Conservation (phyloP, 768 basidiomycete genomes). For the Suillus americanus region DNA sequence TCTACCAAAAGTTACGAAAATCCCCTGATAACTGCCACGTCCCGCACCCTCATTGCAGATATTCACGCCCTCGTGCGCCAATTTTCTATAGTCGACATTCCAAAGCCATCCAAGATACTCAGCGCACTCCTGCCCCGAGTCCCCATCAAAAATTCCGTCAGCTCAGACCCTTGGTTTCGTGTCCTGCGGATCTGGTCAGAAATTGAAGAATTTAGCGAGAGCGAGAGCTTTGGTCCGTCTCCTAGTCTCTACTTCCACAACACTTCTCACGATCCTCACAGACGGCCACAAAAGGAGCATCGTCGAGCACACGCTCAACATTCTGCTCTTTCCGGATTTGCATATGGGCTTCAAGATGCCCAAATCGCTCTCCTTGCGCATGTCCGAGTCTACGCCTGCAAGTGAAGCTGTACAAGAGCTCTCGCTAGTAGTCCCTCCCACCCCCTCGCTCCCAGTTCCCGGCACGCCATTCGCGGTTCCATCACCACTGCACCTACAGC, state of each 20-base stretch:
- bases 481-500: constrained; percentile 64
- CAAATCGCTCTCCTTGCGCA: constrained; percentile 37
- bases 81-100: constrained; percentile 61
- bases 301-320: constrained; percentile 36
- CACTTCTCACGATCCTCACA: constrained; percentile 23
- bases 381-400: background rate
- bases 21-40: constrained; percentile 73
- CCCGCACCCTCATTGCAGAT: constrained; percentile 69
- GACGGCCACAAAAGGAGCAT: constrained; percentile 75
- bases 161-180: constrained; percentile 51
- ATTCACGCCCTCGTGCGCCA: constrained; percentile 63
- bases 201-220: constrained; percentile 73
- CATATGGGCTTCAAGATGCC: constrained; percentile 47
- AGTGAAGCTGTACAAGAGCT: background rate
- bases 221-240: constrained; percentile 71
- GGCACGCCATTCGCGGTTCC: constrained; percentile 58
- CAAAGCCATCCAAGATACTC: constrained; percentile 63
- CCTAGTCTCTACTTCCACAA: constrained; percentile 9
- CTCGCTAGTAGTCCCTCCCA: background rate
- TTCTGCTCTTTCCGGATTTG: constrained; percentile 68
- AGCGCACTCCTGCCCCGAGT: constrained; percentile 51
- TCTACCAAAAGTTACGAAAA: constrained; percentile 64
- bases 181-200: constrained; percentile 74
- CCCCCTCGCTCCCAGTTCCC: constrained; percentile 51
- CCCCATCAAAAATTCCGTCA: background rate